phyloP scores from a whole-genome alignment of 306 rosid species.

The Arachis stenosperma region DNA sequence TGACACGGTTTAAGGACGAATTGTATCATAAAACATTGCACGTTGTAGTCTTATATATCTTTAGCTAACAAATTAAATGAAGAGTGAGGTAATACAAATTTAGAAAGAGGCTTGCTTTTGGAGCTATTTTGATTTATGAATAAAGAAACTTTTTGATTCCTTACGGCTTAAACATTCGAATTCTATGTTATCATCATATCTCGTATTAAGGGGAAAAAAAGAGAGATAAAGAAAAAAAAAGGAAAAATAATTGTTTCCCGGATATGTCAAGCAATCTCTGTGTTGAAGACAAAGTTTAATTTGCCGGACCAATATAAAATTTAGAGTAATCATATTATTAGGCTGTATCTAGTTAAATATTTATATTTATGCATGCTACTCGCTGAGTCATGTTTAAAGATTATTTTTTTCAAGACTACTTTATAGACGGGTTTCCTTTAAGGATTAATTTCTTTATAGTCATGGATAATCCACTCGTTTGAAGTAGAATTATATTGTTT shows the following conservation, averaged over 20 bases:
- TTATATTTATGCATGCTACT: background rate
- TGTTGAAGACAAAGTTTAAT: background rate
- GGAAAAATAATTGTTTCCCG: background rate
- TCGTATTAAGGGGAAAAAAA: background rate
- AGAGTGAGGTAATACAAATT: background rate
- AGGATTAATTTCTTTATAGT: background rate
- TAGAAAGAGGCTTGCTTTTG: constrained; percentile 18
- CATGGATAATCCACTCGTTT: too few species aligned
- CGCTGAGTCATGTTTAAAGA: background rate
- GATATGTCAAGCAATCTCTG: background rate
- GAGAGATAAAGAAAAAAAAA: background rate
- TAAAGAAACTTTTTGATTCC: constrained; percentile 44
- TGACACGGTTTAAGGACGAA: constrained; percentile 7
- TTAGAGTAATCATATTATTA: background rate
- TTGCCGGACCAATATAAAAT: background rate
- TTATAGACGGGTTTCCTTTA: background rate
- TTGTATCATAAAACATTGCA: background rate
- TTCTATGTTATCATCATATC: background rate
- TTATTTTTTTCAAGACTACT: background rate
- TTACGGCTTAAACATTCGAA: constrained; percentile 44
- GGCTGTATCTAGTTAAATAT: background rate
- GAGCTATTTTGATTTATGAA: background rate
- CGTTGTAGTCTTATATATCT: background rate
- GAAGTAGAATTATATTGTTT: too few species aligned
- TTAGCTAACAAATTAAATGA: background rate